Conservation (phyloP, 176 grass and related monocot species). For the Microstegium vimineum region DNA sequence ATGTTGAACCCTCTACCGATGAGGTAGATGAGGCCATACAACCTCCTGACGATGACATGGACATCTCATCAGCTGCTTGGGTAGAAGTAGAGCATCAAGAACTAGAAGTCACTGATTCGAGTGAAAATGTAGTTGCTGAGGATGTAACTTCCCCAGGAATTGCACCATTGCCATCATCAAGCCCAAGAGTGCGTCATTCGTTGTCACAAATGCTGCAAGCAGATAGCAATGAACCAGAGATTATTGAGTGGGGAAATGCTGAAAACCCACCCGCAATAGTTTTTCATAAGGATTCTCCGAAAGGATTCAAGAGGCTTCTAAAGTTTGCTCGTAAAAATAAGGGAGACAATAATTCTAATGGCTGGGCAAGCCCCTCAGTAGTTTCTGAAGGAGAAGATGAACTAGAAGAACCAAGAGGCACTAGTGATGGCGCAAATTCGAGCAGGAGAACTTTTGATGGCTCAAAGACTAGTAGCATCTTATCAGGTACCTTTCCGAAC, state of each 20-base stretch:
- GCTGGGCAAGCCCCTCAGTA: constrained; percentile 67
- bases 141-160: constrained; percentile 41
- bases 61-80: constrained; percentile 95
- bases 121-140: constrained; percentile 47
- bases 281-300: constrained; percentile 95
- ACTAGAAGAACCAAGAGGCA: constrained; percentile 65
- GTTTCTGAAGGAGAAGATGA: constrained; percentile 98
- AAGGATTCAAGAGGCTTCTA: constrained; percentile 97
- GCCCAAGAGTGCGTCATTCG: constrained; percentile 84
- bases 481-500: constrained; percentile 60
- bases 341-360: constrained; percentile 65
- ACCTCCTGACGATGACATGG: constrained; percentile 75
- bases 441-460: constrained; percentile 75
- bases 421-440: constrained; percentile 49
- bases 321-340: constrained; percentile 99
- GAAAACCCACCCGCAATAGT: constrained; percentile 95
- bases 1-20: constrained; percentile 38
- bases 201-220: constrained; percentile 99
- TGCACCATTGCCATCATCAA: constrained; percentile 58
- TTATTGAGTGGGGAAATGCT: constrained; percentile 99
- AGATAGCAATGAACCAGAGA: constrained; percentile 91
- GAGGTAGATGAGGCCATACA: constrained; percentile 41
- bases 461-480: constrained; percentile 41
- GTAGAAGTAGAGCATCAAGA: constrained; percentile 85
- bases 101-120: constrained; percentile 51